Evolutionary conservation across 2,329 filamentous ascomycete genomes (phyloP).

Genomic region (Stagonosporopsis tanaceti): DNA sequence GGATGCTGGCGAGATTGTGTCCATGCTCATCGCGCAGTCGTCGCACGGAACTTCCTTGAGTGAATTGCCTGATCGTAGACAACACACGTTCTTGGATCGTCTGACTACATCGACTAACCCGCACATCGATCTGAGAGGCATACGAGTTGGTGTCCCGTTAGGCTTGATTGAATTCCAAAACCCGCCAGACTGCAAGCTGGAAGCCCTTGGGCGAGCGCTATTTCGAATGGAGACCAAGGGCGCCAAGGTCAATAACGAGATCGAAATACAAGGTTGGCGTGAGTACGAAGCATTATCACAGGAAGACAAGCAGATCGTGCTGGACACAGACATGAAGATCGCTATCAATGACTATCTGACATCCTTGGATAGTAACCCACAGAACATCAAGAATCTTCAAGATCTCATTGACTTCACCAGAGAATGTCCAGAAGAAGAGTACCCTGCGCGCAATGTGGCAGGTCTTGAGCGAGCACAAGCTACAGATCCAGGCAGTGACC

Average conservation of each 20-base stretch:
- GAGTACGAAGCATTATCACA: constrained; percentile 51
- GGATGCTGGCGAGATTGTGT: constrained; percentile 54
- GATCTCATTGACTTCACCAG: constrained; percentile 64
- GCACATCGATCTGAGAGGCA: constrained; percentile 2
- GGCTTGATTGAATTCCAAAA: neutral
- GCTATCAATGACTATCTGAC: constrained; percentile 64
- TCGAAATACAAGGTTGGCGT: constrained; percentile 49
- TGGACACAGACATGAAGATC: constrained; percentile 64
- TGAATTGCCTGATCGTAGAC: neutral
- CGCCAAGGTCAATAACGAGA: constrained; percentile 27
- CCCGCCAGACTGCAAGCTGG: constrained; percentile 1
- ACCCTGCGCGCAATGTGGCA: constrained; percentile 62
- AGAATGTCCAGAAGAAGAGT: constrained; percentile 60
- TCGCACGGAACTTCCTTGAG: too few relatives aligned
- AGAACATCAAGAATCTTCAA: constrained; percentile 59
- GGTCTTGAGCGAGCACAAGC: constrained; percentile 19
- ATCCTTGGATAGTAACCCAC: constrained; percentile 62
- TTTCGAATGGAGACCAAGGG: constrained; percentile 13
- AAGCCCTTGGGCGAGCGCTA: constrained; percentile 14
- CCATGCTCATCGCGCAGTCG: constrained; percentile 49
- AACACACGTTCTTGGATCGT: neutral
- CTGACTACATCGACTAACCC: neutral
- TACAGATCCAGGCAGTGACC: constrained; percentile 56
- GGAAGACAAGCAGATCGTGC: constrained; percentile 46
- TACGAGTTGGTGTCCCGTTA: constrained; percentile 20